These are phyloP conservation scores for Pleurotus tuoliensis DNA, from an alignment of 768 basidiomycete species.

Conservation along the genomic window DNA sequence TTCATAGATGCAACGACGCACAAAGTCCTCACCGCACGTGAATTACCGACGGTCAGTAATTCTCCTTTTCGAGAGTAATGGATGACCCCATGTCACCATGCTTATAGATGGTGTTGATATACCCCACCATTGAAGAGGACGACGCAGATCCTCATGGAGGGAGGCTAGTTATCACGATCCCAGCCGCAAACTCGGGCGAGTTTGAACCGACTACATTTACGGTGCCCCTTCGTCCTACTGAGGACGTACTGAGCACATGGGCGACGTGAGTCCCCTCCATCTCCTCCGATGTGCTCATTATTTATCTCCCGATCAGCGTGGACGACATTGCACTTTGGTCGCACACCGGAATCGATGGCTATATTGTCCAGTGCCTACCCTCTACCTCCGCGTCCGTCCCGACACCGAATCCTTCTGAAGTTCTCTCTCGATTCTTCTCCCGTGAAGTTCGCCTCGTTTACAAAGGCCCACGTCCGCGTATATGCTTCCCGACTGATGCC, in stretches of 20 bases:
- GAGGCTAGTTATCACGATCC: conserved; percentile 53
- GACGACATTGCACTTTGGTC: conserved; percentile 50
- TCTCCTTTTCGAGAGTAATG: not conserved
- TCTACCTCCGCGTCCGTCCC: conserved; percentile 17
- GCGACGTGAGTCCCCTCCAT: conserved; percentile 37
- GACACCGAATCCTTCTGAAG: conserved; percentile 42
- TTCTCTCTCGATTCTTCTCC: conserved; percentile 60
- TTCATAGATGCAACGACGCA: conserved; percentile 55
- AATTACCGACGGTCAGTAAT: conserved; percentile 48
- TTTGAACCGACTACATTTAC: conserved; percentile 38
- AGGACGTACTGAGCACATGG: conserved; percentile 50
- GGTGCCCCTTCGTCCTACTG: conserved; percentile 53
- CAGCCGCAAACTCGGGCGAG: conserved; percentile 47
- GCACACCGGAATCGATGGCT: conserved; percentile 53
- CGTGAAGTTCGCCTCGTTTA: conserved; percentile 58
- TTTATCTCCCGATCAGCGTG: conserved; percentile 34
- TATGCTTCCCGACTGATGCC: conserved; percentile 42
- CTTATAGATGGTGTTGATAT: conserved; percentile 62
- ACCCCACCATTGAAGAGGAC: conserved; percentile 49
- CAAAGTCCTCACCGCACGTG: conserved; percentile 63
- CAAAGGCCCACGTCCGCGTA: conserved; percentile 60
- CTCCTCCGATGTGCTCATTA: not conserved
- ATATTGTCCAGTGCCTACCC: conserved; percentile 42
- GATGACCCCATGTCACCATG: not conserved
- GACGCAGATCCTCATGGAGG: conserved; percentile 42